Conservation (phyloP, 1,284 basidiomycete species). For the Boletellus deceptivus region DNA sequence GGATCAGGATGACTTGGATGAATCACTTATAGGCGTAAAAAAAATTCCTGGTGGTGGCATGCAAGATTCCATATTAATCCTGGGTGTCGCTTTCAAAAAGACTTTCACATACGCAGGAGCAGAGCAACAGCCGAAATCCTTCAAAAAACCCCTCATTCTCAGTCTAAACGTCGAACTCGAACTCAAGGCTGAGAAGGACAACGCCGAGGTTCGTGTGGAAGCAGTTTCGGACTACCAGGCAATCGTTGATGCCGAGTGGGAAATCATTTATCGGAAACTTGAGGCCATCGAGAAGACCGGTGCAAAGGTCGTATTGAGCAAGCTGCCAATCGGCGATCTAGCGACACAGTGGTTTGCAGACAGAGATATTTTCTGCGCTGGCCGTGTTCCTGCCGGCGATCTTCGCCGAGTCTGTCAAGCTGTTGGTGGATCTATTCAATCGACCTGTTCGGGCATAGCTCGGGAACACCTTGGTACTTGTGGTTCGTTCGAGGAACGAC, state of each 20-base stretch:
- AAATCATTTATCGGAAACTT: constrained; percentile 98
- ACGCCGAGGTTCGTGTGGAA: constrained; percentile 97
- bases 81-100: constrained; percentile 98
- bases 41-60: constrained; percentile 99
- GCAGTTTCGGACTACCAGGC: constrained; percentile 98
- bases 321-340: constrained; percentile 97
- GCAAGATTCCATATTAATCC: constrained; percentile 90
- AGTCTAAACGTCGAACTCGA: constrained; percentile 98
- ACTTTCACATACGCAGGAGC: constrained; percentile 99
- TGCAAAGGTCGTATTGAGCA: constrained; percentile 96
- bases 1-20: constrained; percentile 93
- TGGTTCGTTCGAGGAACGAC: constrained; percentile 89
- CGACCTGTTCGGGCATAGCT: constrained; percentile 91
- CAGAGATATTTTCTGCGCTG: constrained; percentile 98
- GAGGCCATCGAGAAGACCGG: constrained; percentile 96
- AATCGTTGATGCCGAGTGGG: constrained; percentile 99
- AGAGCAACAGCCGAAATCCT: constrained; percentile 97
- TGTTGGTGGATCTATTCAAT: constrained; percentile 93
- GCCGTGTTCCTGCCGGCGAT: constrained; percentile 89
- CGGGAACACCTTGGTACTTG: constrained; percentile 92
- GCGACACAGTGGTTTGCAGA: constrained; percentile 99
- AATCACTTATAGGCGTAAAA: constrained; percentile 97
- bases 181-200: constrained; percentile 99
- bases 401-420: constrained; percentile 94
- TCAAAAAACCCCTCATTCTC: constrained; percentile 86